A percentile compares a stretch with the other conserved stretches of the same genome.
Conservation (phyloP, 169 alveolate species). For the Eimeria praecox region DNA sequence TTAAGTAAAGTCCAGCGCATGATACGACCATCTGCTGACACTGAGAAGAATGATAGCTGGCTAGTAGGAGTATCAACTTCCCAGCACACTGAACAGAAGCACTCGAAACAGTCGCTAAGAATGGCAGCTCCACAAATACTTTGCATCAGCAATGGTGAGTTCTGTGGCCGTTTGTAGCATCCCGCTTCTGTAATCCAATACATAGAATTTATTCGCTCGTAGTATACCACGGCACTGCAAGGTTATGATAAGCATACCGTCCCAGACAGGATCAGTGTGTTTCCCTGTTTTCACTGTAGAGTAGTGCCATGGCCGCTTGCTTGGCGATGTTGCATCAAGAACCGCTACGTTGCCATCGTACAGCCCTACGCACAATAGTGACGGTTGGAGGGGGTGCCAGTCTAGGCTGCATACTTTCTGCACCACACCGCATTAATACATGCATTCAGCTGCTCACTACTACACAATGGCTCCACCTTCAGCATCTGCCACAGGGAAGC, state of each 20-base stretch:
- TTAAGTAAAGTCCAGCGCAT: slow-evolving; percentile 96
- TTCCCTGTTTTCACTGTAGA: slow-evolving; percentile 94
- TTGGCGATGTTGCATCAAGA: slow-evolving; percentile 93
- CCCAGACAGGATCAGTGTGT: slow-evolving; percentile 95
- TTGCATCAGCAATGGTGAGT: not conserved
- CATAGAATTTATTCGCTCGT: not conserved
- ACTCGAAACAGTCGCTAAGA: slow-evolving; percentile 80
- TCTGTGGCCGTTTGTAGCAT: slow-evolving; percentile 12
- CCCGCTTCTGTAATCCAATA: not conserved
- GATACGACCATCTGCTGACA: slow-evolving; percentile 96
- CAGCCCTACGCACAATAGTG: slow-evolving; percentile 96
- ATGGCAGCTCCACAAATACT: not conserved
- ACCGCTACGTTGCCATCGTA: slow-evolving; percentile 97
- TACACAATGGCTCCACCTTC: not conserved
- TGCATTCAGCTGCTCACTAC: not conserved
- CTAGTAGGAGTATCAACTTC: slow-evolving; percentile 77
- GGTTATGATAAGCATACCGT: slow-evolving; percentile 45
- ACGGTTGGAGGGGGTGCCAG: slow-evolving; percentile 95
- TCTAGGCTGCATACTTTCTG: slow-evolving; percentile 95
- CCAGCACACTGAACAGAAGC: slow-evolving; percentile 78
- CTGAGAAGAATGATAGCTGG: slow-evolving; percentile 92
- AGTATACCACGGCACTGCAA: not conserved
- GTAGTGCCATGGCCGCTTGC: slow-evolving; percentile 92
- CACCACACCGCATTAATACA: not conserved
- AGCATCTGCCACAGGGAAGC: not conserved